phyloP scores from a whole-genome alignment of 495 filamentous ascomycete genomes.

The Podospora pseudoanserina region DNA sequence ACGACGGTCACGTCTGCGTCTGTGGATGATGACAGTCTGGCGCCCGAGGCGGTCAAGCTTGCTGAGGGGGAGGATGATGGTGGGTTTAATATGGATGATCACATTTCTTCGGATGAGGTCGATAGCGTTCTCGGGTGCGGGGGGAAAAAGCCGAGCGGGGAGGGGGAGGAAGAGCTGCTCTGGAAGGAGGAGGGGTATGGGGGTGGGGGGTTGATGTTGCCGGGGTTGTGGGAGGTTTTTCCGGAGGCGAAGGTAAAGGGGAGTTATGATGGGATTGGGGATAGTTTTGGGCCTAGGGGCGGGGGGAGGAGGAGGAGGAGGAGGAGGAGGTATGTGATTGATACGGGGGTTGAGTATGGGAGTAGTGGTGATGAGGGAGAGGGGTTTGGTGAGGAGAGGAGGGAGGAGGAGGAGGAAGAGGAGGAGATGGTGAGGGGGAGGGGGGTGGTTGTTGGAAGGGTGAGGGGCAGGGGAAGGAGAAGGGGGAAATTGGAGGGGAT shows the following conservation, averaged over 20 bases:
- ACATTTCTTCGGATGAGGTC: constrained; percentile 33
- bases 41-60: constrained; percentile 1
- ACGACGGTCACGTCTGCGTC: constrained; percentile 40
- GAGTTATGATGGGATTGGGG: background rate
- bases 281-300: background rate
- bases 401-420: background rate
- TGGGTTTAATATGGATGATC: constrained; percentile 40
- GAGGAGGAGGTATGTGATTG: constrained; percentile 15
- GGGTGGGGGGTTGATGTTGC: constrained; percentile 31
- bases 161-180: constrained; percentile 45
- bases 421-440: background rate
- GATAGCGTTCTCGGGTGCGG: constrained; percentile 29
- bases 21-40: background rate
- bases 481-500: background rate
- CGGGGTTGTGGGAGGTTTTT: constrained; percentile 33
- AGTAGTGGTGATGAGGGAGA: background rate
- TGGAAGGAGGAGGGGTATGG: constrained; percentile 41
- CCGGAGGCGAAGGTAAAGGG: background rate
- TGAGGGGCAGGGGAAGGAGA: background rate
- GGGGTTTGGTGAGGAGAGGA: background rate
- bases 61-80: constrained; percentile 2
- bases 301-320: constrained; percentile 1
- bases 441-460: background rate
- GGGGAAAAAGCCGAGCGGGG: constrained; percentile 17
- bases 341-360: constrained; percentile 8